Conservation (phyloP, 306 rosid species). For the Fragaria ananassa region DNA sequence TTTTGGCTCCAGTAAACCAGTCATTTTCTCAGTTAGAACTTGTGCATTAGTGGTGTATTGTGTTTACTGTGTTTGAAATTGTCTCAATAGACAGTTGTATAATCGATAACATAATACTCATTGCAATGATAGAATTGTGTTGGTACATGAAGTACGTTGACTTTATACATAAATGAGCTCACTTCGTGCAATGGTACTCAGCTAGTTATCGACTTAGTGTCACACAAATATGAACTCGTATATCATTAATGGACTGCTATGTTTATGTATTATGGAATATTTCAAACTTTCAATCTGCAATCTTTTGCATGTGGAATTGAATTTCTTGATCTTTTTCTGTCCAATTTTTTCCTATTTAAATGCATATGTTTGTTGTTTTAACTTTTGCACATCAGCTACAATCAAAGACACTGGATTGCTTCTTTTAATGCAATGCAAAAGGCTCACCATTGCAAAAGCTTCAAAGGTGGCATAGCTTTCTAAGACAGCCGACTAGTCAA, state of each 20-base stretch:
- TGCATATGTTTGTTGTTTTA: conserved; percentile 18
- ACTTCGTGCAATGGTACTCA: no score
- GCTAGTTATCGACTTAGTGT: no score
- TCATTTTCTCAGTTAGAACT: background rate
- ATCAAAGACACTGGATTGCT: conserved; percentile 52
- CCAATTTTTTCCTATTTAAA: conserved; percentile 31
- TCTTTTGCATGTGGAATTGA: background rate
- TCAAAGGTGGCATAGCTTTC: conserved; percentile 49
- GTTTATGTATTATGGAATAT: background rate
- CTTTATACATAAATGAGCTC: no score
- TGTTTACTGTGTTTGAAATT: background rate
- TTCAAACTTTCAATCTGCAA: background rate
- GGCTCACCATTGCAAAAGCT: conserved; percentile 55
- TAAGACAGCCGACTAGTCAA: conserved; percentile 40
- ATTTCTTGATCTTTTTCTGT: conserved; percentile 18
- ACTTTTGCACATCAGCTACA: conserved; percentile 39
- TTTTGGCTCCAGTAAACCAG: background rate
- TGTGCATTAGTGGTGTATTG: background rate
- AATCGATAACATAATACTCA: background rate
- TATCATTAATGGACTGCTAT: no score
- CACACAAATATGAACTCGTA: background rate
- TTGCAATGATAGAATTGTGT: no score
- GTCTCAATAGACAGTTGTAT: background rate
- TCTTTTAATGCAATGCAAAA: conserved; percentile 77
- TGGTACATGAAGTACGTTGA: background rate